A percentile compares a stretch with the other conserved stretches of the same genome.
phyloP scores from a whole-genome alignment of 179 eudicot genomes.

The Heliamphora pulchella region DNA sequence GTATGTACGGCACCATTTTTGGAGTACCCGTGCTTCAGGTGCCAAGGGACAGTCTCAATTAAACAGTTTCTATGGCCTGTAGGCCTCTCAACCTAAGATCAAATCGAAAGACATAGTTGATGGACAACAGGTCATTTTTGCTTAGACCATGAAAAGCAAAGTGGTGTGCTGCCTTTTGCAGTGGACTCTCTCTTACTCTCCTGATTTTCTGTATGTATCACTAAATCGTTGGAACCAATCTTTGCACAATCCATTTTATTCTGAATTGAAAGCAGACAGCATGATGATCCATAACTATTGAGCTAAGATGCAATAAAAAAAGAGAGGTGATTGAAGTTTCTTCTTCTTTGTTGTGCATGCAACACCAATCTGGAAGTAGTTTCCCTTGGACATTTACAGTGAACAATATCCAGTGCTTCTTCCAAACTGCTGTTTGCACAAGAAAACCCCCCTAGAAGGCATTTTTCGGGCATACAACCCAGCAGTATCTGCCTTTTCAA shows the following conservation, averaged over 20 bases:
- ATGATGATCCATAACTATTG: background rate
- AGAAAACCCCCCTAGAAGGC: conserved; percentile 4
- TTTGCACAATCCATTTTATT: background rate
- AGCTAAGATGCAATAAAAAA: background rate
- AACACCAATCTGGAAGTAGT: background rate
- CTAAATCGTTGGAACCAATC: background rate
- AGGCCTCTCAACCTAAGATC: too few species aligned
- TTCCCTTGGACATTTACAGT: background rate
- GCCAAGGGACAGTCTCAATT: too few species aligned
- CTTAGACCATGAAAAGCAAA: background rate
- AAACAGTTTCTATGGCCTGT: too few species aligned
- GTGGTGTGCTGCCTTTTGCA: background rate
- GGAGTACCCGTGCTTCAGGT: too few species aligned
- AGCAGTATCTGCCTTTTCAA: background rate
- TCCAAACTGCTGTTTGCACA: conserved; percentile 3
- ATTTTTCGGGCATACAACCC: background rate
- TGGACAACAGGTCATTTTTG: background rate
- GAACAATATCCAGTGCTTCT: background rate
- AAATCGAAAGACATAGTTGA: too few species aligned
- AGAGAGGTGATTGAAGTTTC: background rate
- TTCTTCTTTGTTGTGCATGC: background rate
- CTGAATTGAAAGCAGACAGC: background rate
- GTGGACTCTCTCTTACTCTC: background rate
- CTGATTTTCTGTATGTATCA: background rate
- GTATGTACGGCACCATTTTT: too few species aligned